These are phyloP conservation scores for Coemansia interrupta DNA, from an alignment of 192 early-diverging fungal genomes.

Conservation along the genomic window DNA sequence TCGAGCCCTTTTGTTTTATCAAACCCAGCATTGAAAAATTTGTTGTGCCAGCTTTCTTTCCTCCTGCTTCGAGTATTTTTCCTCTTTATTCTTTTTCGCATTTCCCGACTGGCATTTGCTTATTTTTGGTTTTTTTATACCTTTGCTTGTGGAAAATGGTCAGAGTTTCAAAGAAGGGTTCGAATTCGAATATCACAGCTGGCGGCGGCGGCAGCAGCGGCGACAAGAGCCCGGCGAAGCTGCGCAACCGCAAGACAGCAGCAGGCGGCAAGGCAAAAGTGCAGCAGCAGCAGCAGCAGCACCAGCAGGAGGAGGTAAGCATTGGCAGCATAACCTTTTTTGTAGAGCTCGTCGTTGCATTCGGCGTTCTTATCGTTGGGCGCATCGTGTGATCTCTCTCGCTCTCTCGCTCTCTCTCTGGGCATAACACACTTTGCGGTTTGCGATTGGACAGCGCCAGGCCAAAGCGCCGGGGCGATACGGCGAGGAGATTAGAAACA, in stretches of 20 bases:
- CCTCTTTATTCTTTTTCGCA: neutral
- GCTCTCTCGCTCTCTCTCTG: neutral
- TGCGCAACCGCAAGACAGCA: slow-evolving; percentile 35
- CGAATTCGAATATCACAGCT: slow-evolving; percentile 15
- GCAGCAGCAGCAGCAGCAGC: slow-evolving; percentile 8
- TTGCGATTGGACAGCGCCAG: neutral
- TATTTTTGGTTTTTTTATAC: neutral
- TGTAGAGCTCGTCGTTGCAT: too few relatives aligned
- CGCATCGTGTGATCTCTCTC: neutral
- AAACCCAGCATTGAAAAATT: too few relatives aligned
- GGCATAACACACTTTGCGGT: neutral
- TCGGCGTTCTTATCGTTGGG: too few relatives aligned
- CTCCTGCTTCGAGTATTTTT: neutral
- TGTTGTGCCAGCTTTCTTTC: too few relatives aligned
- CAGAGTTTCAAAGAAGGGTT: slow-evolving; percentile 35
- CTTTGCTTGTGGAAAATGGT: slow-evolving; percentile 9
- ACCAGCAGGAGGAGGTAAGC: neutral
- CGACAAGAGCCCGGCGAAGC: slow-evolving; percentile 31
- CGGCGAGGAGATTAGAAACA: neutral
- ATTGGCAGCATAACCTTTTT: too few relatives aligned
- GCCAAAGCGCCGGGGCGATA: neutral
- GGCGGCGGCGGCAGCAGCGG: slow-evolving; percentile 9
- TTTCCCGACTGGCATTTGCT: neutral
- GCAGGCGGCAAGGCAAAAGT: slow-evolving; percentile 9
- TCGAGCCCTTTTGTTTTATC: too few relatives aligned